Evolutionary conservation across 306 rosid species (phyloP), one percentile per base, ranked within the genome.

Genomic region (Citrullus mucosospermus): DNA sequence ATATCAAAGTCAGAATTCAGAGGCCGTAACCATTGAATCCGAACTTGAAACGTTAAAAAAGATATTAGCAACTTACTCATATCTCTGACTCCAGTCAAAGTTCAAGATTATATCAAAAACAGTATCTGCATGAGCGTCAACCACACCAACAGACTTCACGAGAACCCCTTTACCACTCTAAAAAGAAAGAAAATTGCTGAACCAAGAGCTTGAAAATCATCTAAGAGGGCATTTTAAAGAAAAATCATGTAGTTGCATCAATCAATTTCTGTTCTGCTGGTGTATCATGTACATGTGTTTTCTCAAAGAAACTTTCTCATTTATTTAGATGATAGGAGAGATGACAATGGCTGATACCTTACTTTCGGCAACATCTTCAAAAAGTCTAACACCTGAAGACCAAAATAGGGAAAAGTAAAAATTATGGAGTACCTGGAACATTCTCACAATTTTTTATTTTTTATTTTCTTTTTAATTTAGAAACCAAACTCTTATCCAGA

Each of bases 301-400:
- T 53, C 61, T 51, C 61, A 73, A 32, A 15, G 30, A 16, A 73
- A 48, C 77, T 16, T 51, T 73, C 30, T 43, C 41, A 78, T 65
- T 46, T 48, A 4, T 67, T 55, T 50, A 36, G 58, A 17, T 51
- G 46, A 66, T 63, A 54, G 53, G 46, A 66, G 43, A 68, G 28
- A 53, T 30, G 28, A 38, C 67, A 54, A 39, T 39, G 55, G 68
- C 14, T 11, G 54, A 78, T 83, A 92, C 97, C 97, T 88, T 90
- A 85, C 81, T 55, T 68, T 75, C 76, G 12, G 91, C 83, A 82
- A 92, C 84, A 83, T 95, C 97, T 86, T 95, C 98, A 82, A 95
- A 91, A 82, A 95, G 80, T 86, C 98, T 84, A 80, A 95, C 89
- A 76, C 98, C 98, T 95, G 95, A 78, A 84, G 84, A 44, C 75